phyloP scores from a whole-genome alignment of 192 early-diverging fungal species.

The Phycomyces blakesleeanus region DNA sequence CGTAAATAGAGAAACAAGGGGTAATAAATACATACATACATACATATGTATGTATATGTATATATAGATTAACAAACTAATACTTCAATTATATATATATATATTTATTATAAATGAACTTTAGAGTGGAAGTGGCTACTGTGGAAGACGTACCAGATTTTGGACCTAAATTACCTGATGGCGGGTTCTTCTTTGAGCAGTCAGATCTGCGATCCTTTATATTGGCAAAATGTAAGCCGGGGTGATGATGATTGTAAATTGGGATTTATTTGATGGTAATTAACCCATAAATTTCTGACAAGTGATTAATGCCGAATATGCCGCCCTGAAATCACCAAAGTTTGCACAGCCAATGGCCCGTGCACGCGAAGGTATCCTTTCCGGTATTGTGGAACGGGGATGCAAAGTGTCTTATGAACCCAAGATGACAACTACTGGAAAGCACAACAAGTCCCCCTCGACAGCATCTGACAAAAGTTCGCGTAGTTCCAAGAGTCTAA shows the following conservation, averaged over 20 bases:
- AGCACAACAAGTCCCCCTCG: conserved; percentile 28
- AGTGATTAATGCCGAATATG: conserved; percentile 57
- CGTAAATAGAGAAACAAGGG: neutral
- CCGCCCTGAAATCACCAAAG: conserved; percentile 51
- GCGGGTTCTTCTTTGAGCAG: conserved; percentile 38
- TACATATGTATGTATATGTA: neutral
- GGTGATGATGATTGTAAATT: neutral
- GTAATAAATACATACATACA: neutral
- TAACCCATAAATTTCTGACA: conserved; percentile 23
- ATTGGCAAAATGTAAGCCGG: conserved; percentile 32
- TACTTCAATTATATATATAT: neutral
- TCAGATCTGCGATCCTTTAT: conserved; percentile 37
- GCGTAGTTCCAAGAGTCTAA: conserved; percentile 1
- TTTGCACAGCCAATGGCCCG: conserved; percentile 42
- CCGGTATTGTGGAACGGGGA: conserved; percentile 40
- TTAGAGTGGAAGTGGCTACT: conserved; percentile 31
- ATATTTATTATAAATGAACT: neutral
- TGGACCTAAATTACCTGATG: conserved; percentile 47
- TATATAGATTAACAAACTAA: neutral
- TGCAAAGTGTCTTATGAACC: conserved; percentile 21
- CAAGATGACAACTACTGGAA: neutral
- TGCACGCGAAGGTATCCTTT: conserved; percentile 48
- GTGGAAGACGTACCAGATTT: conserved; percentile 50
- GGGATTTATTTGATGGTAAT: no score
- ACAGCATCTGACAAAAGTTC: conserved; percentile 26